A percentile compares a stretch with the other conserved stretches of the same genome.
phyloP scores from a whole-genome alignment of 352 stramenopile genomes.

The Phytopythium mirpurense region DNA sequence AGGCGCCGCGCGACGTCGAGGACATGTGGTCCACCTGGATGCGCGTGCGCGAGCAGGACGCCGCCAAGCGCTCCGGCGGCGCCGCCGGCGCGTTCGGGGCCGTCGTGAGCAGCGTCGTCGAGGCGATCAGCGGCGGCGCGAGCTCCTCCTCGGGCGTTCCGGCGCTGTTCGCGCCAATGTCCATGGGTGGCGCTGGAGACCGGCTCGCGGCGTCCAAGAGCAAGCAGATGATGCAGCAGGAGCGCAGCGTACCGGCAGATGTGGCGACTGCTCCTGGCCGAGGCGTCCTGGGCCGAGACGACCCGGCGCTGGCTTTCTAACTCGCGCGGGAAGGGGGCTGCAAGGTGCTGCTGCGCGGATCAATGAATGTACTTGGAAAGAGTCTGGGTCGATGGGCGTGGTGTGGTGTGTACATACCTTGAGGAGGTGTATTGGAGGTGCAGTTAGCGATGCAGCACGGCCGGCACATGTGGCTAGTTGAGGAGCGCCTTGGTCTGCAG shows the following conservation, averaged over 20 bases:
- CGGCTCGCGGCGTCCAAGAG: background rate
- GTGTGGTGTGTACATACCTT: too few species aligned
- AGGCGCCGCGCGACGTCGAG: slow-evolving; percentile 60
- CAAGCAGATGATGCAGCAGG: background rate
- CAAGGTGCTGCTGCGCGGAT: too few species aligned
- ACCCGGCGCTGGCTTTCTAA: slow-evolving; percentile 17
- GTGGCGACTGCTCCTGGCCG: background rate
- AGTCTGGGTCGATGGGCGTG: too few species aligned
- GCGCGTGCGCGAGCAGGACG: slow-evolving; percentile 68
- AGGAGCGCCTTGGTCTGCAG: slow-evolving; percentile 7
- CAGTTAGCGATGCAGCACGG: too few species aligned
- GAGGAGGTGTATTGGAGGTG: too few species aligned
- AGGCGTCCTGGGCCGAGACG: background rate
- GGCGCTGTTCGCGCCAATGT: background rate
- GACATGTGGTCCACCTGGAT: slow-evolving; percentile 86
- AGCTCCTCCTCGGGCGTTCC: background rate
- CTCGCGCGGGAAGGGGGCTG: too few species aligned
- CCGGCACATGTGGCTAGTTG: too few species aligned
- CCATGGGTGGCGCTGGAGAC: background rate
- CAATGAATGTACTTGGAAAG: too few species aligned
- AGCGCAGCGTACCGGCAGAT: background rate
- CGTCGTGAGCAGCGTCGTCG: slow-evolving; percentile 14
- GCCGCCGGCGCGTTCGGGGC: slow-evolving; percentile 14
- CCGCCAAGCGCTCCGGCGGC: slow-evolving; percentile 37
- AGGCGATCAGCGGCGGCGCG: slow-evolving; percentile 5